phyloP scores from a whole-genome alignment of 177 flowering plant genomes.

The Tripterygium wilfordii region DNA sequence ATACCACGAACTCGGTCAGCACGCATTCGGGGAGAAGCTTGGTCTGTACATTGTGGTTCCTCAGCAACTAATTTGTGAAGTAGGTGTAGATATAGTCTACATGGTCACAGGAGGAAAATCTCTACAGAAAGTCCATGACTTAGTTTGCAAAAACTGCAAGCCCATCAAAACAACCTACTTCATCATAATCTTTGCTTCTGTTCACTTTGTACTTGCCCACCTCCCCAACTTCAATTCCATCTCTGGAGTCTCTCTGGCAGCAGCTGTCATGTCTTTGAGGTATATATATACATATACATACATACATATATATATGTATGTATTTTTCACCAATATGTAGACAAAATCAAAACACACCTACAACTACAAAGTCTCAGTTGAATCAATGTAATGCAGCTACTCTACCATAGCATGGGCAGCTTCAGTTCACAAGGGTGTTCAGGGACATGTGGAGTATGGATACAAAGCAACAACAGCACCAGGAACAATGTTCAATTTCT shows the following conservation, averaged over 20 bases:
- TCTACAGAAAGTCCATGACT: slow-evolving; percentile 41
- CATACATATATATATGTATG: no score
- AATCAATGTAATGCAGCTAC: slow-evolving; percentile 46
- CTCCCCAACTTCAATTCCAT: slow-evolving; percentile 73
- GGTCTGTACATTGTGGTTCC: slow-evolving; percentile 66
- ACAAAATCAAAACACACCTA: no score
- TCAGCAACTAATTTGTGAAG: slow-evolving; percentile 51
- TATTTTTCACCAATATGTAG: no score
- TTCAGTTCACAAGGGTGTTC: slow-evolving; percentile 33
- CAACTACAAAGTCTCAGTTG: no score
- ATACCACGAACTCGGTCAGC: slow-evolving; percentile 68
- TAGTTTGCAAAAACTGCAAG: slow-evolving; percentile 23
- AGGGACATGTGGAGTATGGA: slow-evolving; percentile 32
- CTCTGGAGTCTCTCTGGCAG: slow-evolving; percentile 60
- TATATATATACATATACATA: slow-evolving; percentile 13
- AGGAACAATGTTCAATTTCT: slow-evolving; percentile 36
- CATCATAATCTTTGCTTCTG: slow-evolving; percentile 65
- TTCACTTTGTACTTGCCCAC: slow-evolving; percentile 55
- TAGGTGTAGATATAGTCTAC: slow-evolving; percentile 52
- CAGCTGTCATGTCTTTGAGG: slow-evolving; percentile 74
- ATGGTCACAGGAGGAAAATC: slow-evolving; percentile 78
- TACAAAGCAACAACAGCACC: slow-evolving; percentile 8
- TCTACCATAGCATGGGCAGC: slow-evolving; percentile 61
- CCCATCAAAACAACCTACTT: slow-evolving; percentile 40
- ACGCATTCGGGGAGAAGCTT: slow-evolving; percentile 65